Evolutionary conservation across 192 early-diverging fungal species (phyloP), one percentile per base, ranked within the genome.

Genomic region (Entomortierella beljakovae): DNA sequence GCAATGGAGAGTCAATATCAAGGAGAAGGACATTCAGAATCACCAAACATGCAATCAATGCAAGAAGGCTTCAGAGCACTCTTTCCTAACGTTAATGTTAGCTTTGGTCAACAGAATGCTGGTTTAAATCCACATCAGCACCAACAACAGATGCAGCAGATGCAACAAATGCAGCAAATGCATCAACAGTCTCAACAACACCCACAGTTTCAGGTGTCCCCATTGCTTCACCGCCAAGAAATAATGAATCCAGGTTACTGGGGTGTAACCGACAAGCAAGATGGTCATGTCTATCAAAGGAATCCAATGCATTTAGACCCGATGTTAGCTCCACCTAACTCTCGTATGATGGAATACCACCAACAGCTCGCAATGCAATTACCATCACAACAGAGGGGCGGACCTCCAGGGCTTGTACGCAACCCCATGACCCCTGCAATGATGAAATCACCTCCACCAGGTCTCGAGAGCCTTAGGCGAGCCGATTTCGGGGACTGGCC

Each of bases 1-100:
- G 84, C 84, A 6, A 72, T 66, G 48, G 84, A 81, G 15, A 64
- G 48, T 33, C 53, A 64, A 43, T 49, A 61, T 48, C 61, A 42
- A 16, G 59, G 57, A 2, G 81, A 74, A 2, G 64, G 33, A 48
- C 42, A 43, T 23, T 23, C 42, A 13, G 65, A 77, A 13, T 61
- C 75, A 10, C 16, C 62, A 22, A 72, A 70, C 26, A 75, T 82
- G 71, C 82, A 85, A 34, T 83, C 81, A n/a, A 84, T 88, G 72
- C 80, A 86, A 9, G 82, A 87, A 20, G 88, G 84, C 28, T 80
- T 89, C 51, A 66, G 86, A 63, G 86, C 88, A 23, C 49, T 89
- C 9, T 85, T 89, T 56, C 88, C 88, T 37, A 87, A 89, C 70
- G 85, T 85, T n/a, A 89, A 85, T 80, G 79, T 89, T 42, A 87